A percentile compares a stretch with the other conserved stretches of the same genome.
These are phyloP conservation scores for Coemansia sp. DNA, from an alignment of 192 early-diverging fungal genomes.

Conservation along the genomic window DNA sequence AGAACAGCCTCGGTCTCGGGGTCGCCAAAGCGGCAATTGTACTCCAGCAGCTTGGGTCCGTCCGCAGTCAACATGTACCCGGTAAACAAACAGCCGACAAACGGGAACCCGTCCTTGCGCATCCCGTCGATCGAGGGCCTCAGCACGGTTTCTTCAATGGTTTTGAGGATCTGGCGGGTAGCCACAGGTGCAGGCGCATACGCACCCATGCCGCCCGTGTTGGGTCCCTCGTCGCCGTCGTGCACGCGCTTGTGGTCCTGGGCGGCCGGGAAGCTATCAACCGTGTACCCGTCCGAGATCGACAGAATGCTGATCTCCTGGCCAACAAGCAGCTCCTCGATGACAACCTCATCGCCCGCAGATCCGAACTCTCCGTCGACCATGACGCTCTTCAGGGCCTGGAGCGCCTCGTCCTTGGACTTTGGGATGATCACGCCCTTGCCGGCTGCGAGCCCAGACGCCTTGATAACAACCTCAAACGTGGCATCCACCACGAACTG, in stretches of 20 bases:
- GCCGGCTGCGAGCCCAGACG: slow-evolving; percentile 95
- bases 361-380: slow-evolving; percentile 85
- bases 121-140: slow-evolving; percentile 95
- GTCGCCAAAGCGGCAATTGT: slow-evolving; percentile 98
- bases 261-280: slow-evolving; percentile 85
- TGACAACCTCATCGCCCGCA: slow-evolving; percentile 89
- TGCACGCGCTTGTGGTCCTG: slow-evolving; percentile 99
- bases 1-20: slow-evolving; percentile 97
- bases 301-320: slow-evolving; percentile 92
- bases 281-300: slow-evolving; percentile 93
- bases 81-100: slow-evolving; percentile 95
- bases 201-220: slow-evolving; percentile 99
- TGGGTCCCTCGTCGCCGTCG: slow-evolving; percentile 90
- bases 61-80: slow-evolving; percentile 92
- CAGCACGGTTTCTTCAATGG: slow-evolving; percentile 77
- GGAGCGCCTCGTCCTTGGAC: slow-evolving; percentile 80
- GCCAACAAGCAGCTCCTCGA: slow-evolving; percentile 92
- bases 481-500: slow-evolving; percentile 61
- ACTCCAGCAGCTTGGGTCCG: slow-evolving; percentile 95
- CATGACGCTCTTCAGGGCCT: slow-evolving; percentile 86
- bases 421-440: slow-evolving; percentile 95
- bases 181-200: slow-evolving; percentile 95
- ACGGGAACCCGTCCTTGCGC: slow-evolving; percentile 93
- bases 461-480: slow-evolving; percentile 87
- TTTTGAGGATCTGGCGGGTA: slow-evolving; percentile 68